These are phyloP conservation scores for Botrytis porri DNA, from an alignment of 2,329 filamentous ascomycete species.

Conservation along the genomic window DNA sequence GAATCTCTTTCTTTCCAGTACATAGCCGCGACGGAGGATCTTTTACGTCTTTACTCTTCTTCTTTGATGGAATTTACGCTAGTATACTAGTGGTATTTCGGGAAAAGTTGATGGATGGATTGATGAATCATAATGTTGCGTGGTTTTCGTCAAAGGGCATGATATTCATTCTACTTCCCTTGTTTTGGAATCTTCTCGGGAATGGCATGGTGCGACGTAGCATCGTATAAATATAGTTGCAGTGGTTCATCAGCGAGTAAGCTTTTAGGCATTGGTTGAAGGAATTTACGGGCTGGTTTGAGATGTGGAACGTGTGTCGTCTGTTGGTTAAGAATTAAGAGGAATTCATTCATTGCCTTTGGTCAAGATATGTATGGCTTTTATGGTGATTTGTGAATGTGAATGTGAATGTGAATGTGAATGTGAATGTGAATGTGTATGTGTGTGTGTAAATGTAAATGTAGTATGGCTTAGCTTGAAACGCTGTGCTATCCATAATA, in stretches of 20 bases:
- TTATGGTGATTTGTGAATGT: background rate
- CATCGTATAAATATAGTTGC: conserved; percentile 13
- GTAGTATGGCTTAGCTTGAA: background rate
- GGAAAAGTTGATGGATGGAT: background rate
- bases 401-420: background rate
- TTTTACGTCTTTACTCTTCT: background rate
- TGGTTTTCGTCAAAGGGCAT: background rate
- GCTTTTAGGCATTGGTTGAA: background rate
- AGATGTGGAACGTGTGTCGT: background rate
- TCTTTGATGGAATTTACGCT: background rate
- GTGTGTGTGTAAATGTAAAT: too few species aligned
- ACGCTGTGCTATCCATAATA: background rate
- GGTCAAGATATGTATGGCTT: background rate
- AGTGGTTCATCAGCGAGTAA: background rate
- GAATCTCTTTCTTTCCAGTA: conserved; percentile 1
- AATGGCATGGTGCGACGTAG: background rate
- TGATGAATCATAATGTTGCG: background rate
- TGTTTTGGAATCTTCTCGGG: background rate
- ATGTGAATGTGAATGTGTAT: too few species aligned
- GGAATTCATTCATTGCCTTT: background rate
- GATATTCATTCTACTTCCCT: background rate
- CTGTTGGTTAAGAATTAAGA: background rate
- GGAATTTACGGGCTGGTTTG: background rate
- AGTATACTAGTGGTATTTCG: background rate
- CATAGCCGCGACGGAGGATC: conserved; percentile 9